A percentile compares a stretch with the other conserved stretches of the same genome.
phyloP scores from a whole-genome alignment of 805 yeast genomes.

The Ogataea pignaliae region DNA sequence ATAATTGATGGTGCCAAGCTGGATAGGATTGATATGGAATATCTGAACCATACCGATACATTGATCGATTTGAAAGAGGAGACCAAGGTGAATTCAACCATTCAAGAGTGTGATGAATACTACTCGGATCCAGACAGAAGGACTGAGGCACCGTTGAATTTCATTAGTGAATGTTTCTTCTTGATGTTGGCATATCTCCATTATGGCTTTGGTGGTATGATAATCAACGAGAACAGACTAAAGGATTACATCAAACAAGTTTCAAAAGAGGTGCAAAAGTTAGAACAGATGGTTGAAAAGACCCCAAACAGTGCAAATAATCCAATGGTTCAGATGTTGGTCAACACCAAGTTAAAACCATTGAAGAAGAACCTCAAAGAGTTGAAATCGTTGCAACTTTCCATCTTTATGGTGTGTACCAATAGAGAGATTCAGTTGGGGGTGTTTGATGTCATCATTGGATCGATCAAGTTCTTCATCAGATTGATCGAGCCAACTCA shows the following conservation, averaged over 20 bases:
- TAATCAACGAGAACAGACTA: constrained; percentile 51
- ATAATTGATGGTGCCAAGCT: constrained; percentile 59
- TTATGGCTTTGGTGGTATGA: constrained; percentile 83
- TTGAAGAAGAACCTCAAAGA: constrained; percentile 31
- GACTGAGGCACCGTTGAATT: constrained; percentile 45
- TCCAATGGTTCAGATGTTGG: constrained; percentile 27
- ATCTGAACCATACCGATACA: constrained; percentile 47
- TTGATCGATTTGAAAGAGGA: constrained; percentile 72
- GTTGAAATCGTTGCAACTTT: constrained; percentile 44
- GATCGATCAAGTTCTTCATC: constrained; percentile 67
- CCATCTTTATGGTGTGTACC: constrained; percentile 60
- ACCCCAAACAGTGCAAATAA: constrained; percentile 13
- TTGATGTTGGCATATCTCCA: constrained; percentile 74
- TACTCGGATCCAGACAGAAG: constrained; percentile 37
- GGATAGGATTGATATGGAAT: constrained; percentile 72
- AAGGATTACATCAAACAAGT: constrained; percentile 44
- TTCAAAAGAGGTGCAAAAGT: constrained; percentile 48
- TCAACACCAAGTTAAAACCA: constrained; percentile 25
- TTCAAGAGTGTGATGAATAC: constrained; percentile 60
- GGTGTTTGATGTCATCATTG: constrained; percentile 72
- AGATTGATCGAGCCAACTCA: constrained; percentile 72
- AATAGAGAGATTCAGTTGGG: constrained; percentile 56
- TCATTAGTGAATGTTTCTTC: constrained; percentile 88
- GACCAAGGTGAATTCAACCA: constrained; percentile 75
- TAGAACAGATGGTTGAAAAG: constrained; percentile 35